phyloP scores from a whole-genome alignment of 805 yeast species.

The Spathaspora arborariae region DNA sequence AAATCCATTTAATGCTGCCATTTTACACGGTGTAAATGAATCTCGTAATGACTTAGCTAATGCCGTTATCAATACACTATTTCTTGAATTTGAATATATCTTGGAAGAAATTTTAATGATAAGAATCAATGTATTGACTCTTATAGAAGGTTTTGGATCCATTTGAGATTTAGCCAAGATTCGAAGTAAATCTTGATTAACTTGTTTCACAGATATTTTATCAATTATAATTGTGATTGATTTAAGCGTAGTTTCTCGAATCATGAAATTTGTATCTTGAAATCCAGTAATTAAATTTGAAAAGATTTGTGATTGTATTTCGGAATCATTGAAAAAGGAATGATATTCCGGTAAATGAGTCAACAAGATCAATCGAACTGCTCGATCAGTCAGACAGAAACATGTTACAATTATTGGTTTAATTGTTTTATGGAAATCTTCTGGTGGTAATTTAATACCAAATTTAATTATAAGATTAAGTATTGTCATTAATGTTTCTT shows the following conservation, averaged over 20 bases:
- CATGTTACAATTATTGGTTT: constrained; percentile 64
- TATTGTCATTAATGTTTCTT: constrained; percentile 34
- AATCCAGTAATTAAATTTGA: constrained; percentile 74
- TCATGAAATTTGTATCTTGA: constrained; percentile 75
- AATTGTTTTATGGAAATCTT: constrained; percentile 37
- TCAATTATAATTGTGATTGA: constrained; percentile 59
- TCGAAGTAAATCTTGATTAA: constrained; percentile 81
- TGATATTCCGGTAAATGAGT: constrained; percentile 57
- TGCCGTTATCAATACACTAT: constrained; percentile 82
- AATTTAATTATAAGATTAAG: constrained; percentile 40
- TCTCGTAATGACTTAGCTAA: constrained; percentile 80
- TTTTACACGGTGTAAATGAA: constrained; percentile 67
- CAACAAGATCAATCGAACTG: constrained; percentile 69
- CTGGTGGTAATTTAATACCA: constrained; percentile 23
- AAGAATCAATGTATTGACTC: constrained; percentile 72
- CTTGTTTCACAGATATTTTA: constrained; percentile 69
- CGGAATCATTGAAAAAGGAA: constrained; percentile 48
- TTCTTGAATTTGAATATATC: constrained; percentile 53
- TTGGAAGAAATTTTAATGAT: constrained; percentile 61
- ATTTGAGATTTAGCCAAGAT: constrained; percentile 77
- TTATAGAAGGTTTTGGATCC: constrained; percentile 70
- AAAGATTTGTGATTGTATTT: constrained; percentile 68
- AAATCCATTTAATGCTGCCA: constrained; percentile 75
- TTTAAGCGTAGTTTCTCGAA: constrained; percentile 76
- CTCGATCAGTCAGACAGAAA: constrained; percentile 68